Percentiles rank a stretch among this genome's conserved stretches.
phyloP scores from a whole-genome alignment of 176 grass and related monocot genomes.

The Rhynchospora pubera region DNA sequence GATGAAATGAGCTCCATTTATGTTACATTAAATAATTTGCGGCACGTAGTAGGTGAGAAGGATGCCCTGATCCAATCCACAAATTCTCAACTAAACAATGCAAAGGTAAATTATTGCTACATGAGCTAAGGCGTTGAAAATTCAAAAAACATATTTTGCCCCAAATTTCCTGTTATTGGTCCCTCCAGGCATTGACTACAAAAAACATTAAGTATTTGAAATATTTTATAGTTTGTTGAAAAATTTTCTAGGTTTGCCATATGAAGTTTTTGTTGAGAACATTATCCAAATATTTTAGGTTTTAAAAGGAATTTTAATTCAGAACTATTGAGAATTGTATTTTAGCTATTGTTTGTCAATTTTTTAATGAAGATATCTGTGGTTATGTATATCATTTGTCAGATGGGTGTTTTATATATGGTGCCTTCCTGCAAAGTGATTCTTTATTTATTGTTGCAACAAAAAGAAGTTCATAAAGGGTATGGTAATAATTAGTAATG shows the following conservation, averaged over 20 bases:
- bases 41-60: constrained; percentile 53
- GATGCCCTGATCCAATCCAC: constrained; percentile 51
- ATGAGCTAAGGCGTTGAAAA: neutral
- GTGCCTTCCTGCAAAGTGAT: too few relatives aligned
- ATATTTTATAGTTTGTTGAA: neutral
- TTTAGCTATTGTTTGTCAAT: too few relatives aligned
- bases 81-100: constrained; percentile 59
- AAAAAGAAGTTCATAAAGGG: neutral
- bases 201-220: neutral
- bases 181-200: neutral
- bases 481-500: neutral
- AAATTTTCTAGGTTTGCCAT: neutral
- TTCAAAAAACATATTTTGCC: neutral
- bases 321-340: neutral
- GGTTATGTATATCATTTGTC: too few relatives aligned
- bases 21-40: constrained; percentile 52
- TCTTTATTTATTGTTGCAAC: too few relatives aligned
- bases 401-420: too few relatives aligned
- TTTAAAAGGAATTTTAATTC: neutral
- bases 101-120: constrained; percentile 42
- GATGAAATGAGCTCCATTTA: constrained; percentile 51
- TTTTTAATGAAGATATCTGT: too few relatives aligned
- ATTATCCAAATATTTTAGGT: neutral
- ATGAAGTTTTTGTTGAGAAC: neutral
- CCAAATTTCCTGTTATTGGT: neutral